Evolutionary conservation across 768 basidiomycete species (phyloP), one percentile per base, ranked within the genome.

Genomic region (Russula sp.): DNA sequence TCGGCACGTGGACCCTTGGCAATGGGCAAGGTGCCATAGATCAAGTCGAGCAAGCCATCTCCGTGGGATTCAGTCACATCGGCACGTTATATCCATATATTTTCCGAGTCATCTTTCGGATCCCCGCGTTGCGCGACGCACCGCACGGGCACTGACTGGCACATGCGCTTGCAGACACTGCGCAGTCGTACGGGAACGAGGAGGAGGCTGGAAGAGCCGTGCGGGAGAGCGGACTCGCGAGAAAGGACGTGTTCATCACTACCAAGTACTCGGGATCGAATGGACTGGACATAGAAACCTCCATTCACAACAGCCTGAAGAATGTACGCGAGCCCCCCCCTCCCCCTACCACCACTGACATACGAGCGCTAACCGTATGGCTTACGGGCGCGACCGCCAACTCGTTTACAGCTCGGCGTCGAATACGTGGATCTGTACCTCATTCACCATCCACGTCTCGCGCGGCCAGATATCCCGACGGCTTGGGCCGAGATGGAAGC

Each of bases 401-500:
- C 5, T 25, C 13, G 4, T 34, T 36, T 14, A 13, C 65, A 88
- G 87, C 77, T 88, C 22, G 85, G 83, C 0, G 74, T 89, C 5
- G 68, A 76, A 1, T 85, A 85, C 65, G 79, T 89, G 13, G 86
- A 91, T 70, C 70, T 89, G 42, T 90, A 90, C 71, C 79, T 89
- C 45, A 83, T 89, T 50, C 87, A 89, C 70, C 67, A 71, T 58
- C 85, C 86, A 7, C 67, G 74, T 4, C 71, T 83, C 20, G 83
- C 81, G 9, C 66, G 71, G 22, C 82, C 83, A 1, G 82, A 87
- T 64, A 84, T 86, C 41, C 79, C 82, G 1, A 81, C 79, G 41
- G 76, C 77, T 2, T 89, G 87, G 87, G 77, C 73, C 35, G 74
- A 83, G 69, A 80, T 89, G 77, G 86, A 87, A 68, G 76, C 76